phyloP scores from a whole-genome alignment of 73 alveolate genomes.

The Symbiodinium pilosum region DNA sequence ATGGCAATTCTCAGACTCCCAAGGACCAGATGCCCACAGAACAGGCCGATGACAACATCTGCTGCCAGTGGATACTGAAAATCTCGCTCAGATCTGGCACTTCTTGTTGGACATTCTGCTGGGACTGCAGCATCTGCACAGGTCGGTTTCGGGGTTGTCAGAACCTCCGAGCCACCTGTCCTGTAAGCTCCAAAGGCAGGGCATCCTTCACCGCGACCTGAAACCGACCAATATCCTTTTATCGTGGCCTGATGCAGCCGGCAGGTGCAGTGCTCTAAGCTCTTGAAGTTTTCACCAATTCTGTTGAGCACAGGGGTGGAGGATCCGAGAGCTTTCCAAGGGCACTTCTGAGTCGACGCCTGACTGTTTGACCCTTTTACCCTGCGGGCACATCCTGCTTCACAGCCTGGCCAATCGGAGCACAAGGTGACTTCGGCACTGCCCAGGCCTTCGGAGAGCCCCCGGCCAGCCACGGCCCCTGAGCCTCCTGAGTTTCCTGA shows the following conservation, averaged over 20 bases:
- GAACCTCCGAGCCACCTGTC: too few species aligned
- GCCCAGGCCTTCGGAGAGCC: slow-evolving; percentile 92
- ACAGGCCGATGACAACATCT: neutral
- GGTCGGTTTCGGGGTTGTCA: neutral
- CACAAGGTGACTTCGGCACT: slow-evolving; percentile 74
- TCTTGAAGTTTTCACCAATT: too few species aligned
- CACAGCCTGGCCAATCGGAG: neutral
- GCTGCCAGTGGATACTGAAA: too few species aligned
- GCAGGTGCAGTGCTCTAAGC: neutral
- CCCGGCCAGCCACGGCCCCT: slow-evolving; percentile 43
- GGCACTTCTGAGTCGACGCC: slow-evolving; percentile 57
- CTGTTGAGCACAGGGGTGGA: neutral
- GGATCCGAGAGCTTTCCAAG: slow-evolving; percentile 28
- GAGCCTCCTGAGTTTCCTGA: neutral
- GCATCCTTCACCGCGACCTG: slow-evolving; percentile 80
- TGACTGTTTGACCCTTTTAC: neutral
- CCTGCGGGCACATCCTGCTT: neutral
- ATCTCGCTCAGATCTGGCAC: slow-evolving; percentile 69
- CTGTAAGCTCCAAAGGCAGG: slow-evolving; percentile 3
- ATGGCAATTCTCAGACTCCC: slow-evolving; percentile 47
- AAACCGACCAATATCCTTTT: slow-evolving; percentile 86
- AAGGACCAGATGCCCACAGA: slow-evolving; percentile 67
- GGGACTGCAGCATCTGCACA: slow-evolving; percentile 84
- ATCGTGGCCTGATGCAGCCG: slow-evolving; percentile 13
- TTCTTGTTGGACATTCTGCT: slow-evolving; percentile 59